Evolutionary conservation across 2,329 filamentous ascomycete genomes (phyloP).

Genomic region (Claviceps sp.): DNA sequence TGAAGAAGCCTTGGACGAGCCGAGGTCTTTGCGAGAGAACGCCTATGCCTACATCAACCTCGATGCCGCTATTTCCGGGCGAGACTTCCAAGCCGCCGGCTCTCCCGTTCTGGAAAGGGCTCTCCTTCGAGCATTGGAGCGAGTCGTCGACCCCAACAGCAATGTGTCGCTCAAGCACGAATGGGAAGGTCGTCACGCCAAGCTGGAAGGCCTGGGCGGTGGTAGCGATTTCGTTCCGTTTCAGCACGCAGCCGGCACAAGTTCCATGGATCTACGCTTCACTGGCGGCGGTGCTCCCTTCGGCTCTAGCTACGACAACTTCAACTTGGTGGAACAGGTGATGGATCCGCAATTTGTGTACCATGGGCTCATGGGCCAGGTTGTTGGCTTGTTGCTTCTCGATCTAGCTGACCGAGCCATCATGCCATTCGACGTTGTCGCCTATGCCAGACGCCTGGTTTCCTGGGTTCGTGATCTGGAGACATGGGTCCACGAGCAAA

Average conservation of each 20-base stretch:
- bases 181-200: constrained; percentile 53
- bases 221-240: constrained; percentile 81
- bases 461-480: constrained; percentile 55
- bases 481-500: constrained; percentile 46
- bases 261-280: constrained; percentile 77
- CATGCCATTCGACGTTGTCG: constrained; percentile 65
- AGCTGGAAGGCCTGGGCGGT: constrained; percentile 56
- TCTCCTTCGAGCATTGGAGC: constrained; percentile 58
- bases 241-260: constrained; percentile 79
- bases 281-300: constrained; percentile 52
- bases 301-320: constrained; percentile 81
- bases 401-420: constrained; percentile 73
- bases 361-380: constrained; percentile 64
- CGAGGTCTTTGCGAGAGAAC: constrained; percentile 46
- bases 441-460: constrained; percentile 54
- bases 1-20: constrained; percentile 58
- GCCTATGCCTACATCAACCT: constrained; percentile 87
- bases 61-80: constrained; percentile 66
- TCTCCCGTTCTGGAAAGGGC: constrained; percentile 68
- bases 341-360: constrained; percentile 75
- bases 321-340: constrained; percentile 68
- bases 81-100: constrained; percentile 61
- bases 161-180: constrained; percentile 62
- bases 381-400: constrained; percentile 70
- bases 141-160: constrained; percentile 56